Evolutionary conservation across 164 flowering plant genomes (phyloP).

Genomic region (Aristolochia fimbriata): DNA sequence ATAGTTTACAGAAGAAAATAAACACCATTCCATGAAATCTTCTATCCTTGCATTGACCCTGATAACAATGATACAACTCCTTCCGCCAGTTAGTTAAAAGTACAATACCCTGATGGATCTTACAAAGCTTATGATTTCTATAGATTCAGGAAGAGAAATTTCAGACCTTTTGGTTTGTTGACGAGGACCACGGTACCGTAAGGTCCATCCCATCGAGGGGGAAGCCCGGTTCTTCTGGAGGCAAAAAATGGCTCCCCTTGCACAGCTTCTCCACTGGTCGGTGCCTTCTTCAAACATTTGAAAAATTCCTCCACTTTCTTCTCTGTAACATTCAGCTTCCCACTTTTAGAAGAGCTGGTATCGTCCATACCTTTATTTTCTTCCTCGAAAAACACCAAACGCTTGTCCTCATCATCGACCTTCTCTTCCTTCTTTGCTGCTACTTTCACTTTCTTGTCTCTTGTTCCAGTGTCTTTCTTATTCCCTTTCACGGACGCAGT

Average conservation of each 20-base stretch:
- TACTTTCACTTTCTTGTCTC: constrained; percentile 5
- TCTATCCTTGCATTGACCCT: too few relatives aligned
- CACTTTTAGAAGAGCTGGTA: constrained; percentile 15
- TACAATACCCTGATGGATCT: too few relatives aligned
- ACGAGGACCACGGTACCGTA: constrained; percentile 74
- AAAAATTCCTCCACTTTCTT: constrained; percentile 91
- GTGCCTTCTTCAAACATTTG: constrained; percentile 87
- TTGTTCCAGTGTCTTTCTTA: too few relatives aligned
- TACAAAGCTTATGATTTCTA: too few relatives aligned
- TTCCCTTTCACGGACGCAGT: constrained; percentile 11
- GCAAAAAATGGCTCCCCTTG: constrained; percentile 57
- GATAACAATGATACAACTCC: too few relatives aligned
- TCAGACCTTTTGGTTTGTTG: constrained; percentile 87
- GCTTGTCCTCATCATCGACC: constrained; percentile 25
- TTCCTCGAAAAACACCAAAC: constrained; percentile 76
- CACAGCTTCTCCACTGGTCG: constrained; percentile 27
- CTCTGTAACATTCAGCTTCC: constrained; percentile 48
- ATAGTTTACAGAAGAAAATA: too few relatives aligned
- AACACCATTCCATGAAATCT: too few relatives aligned
- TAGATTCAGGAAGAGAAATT: too few relatives aligned
- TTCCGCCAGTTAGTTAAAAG: too few relatives aligned
- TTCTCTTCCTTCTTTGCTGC: constrained; percentile 11
- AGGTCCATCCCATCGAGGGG: constrained; percentile 79
- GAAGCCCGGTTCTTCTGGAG: constrained; percentile 59
- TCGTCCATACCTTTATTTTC: constrained; percentile 10